A percentile compares a stretch with the other conserved stretches of the same genome.
These are phyloP conservation scores for Paramecium sexaurelia DNA, from an alignment of 73 alveolate genomes.

Conservation along the genomic window DNA sequence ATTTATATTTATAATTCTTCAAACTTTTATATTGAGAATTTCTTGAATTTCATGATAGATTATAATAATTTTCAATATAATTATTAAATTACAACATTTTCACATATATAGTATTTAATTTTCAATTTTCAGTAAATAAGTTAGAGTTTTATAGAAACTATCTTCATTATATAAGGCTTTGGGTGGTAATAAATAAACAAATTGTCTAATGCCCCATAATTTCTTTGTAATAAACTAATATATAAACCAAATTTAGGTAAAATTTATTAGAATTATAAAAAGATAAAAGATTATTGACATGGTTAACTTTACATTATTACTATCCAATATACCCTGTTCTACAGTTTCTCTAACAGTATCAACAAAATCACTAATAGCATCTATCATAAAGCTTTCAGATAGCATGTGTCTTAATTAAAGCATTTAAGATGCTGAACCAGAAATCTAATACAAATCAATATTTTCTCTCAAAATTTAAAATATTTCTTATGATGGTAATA, in stretches of 20 bases:
- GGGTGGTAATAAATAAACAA: conserved; percentile 47
- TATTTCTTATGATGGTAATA: background rate
- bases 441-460: background rate
- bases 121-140: conserved; percentile 38
- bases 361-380: conserved; percentile 13
- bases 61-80: background rate
- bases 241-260: background rate
- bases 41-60: background rate
- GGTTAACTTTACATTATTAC: background rate
- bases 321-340: background rate
- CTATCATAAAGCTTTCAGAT: conserved; percentile 12
- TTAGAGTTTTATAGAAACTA: conserved; percentile 36
- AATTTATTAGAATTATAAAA: background rate
- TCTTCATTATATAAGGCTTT: conserved; percentile 36
- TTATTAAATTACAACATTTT: background rate
- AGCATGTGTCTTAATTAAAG: background rate
- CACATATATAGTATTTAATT: conserved; percentile 10
- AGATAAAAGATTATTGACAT: background rate
- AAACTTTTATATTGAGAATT: background rate
- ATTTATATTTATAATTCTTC: too few relatives aligned
- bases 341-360: background rate
- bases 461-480: conserved; percentile 27
- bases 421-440: background rate
- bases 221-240: background rate
- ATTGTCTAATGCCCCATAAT: conserved; percentile 12